Evolutionary conservation across 1,284 basidiomycete species (phyloP), one percentile per base, ranked within the genome.

Genomic region (Leccinum angustisporum): DNA sequence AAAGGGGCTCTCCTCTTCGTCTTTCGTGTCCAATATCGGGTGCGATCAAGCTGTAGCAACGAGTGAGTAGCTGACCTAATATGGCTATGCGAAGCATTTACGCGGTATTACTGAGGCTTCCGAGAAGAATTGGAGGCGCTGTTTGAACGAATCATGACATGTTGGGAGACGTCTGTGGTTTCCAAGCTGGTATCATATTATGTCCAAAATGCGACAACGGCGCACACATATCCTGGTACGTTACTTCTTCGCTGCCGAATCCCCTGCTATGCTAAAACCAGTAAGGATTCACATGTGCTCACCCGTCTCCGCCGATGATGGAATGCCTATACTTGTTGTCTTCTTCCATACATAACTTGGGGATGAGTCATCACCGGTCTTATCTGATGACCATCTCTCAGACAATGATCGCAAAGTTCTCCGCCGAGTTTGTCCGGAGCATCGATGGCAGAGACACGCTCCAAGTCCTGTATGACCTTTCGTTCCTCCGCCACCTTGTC

Each of bases 251-350:
- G 16, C 30, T 52, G 33, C 53, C 50, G 38, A 55, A 46, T 36
- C 56, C 9, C 54, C 27, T 58, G n/a, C 30, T 57, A 27, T 67
- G 25, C 61, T 70, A 55, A 74, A 54, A 38, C 52, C 48, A 36
- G 33, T 31, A 46, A 76, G 74, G 60, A 46, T 54, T 57, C 51
- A 57, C 52, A 58, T 63, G 53, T 54, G 70, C 67, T 56, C 77
- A 78, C 16, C 84, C 86, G 58, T 89, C 88, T 50, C 72, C 81
- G 54, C 70, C 76, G 43, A 77, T 90, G 48, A 76, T 86, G 61
- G 77, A 82, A 51, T 83, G 84, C 11, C 70, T 91, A 53, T 71
- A 86, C 54, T 74, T 77, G 1, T 72, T 91, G n/a, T 83, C 83
- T 38, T 78, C 77, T 11, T 80, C 80, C 4, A 72, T 88, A 57